Evolutionary conservation across 108 stramenopile species (phyloP).

Genomic region (Ochromonas danica): DNA sequence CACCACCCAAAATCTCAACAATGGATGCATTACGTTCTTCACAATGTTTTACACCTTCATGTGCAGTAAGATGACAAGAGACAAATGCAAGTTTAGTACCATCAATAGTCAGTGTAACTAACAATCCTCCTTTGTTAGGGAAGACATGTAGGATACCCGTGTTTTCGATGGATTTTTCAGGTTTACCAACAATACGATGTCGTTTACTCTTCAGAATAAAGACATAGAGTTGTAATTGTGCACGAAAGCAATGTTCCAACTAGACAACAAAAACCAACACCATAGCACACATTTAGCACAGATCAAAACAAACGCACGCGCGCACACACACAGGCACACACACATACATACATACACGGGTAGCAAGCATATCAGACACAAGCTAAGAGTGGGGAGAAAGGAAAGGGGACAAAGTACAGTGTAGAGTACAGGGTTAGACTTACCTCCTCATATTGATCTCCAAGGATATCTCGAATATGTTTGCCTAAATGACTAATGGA

Average conservation of each 20-base stretch:
- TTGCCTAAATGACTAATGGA: conserved; percentile 17
- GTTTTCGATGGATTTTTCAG: conserved; percentile 24
- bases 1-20: conserved; percentile 32
- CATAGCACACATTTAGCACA: too few species aligned
- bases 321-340: too few species aligned
- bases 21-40: conserved; percentile 10
- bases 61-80: conserved; percentile 46
- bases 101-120: not conserved
- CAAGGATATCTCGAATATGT: too few species aligned
- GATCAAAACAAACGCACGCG: too few species aligned
- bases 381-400: too few species aligned
- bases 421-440: too few species aligned
- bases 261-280: not conserved
- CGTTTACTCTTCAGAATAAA: not conserved
- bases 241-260: conserved; percentile 21
- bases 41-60: not conserved
- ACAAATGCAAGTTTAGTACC: conserved; percentile 53
- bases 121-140: conserved; percentile 29
- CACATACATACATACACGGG: too few species aligned
- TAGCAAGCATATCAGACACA: too few species aligned
- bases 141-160: conserved; percentile 35
- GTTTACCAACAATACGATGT: not conserved
- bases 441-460: too few species aligned
- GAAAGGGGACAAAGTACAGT: too few species aligned
- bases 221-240: conserved; percentile 21